These are phyloP conservation scores for Entomortierella lignicola DNA, from an alignment of 192 early-diverging fungal genomes.

Conservation along the genomic window DNA sequence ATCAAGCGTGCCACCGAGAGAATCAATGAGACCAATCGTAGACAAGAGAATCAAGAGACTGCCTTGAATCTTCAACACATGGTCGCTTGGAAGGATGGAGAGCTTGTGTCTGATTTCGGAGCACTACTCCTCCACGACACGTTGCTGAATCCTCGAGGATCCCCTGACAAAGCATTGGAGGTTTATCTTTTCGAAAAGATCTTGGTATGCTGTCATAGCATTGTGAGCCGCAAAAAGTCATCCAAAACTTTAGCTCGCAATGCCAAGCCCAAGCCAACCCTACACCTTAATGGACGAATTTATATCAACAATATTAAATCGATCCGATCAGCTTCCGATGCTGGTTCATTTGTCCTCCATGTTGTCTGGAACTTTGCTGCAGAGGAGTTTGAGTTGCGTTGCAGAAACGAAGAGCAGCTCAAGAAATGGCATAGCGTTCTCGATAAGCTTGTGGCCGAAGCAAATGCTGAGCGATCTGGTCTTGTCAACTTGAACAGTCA, in stretches of 20 bases:
- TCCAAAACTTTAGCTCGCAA: constrained; percentile 50
- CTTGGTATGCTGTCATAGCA: constrained; percentile 94
- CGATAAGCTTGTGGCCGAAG: constrained; percentile 72
- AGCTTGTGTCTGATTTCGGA: constrained; percentile 81
- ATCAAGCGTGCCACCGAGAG: constrained; percentile 88
- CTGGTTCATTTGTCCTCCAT: constrained; percentile 65
- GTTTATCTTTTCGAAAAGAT: constrained; percentile 96
- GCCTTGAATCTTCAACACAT: constrained; percentile 82
- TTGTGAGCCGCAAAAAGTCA: constrained; percentile 57
- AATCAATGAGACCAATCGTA: constrained; percentile 92
- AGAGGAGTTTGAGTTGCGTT: constrained; percentile 87
- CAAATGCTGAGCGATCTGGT: constrained; percentile 44
- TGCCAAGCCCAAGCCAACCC: constrained; percentile 70
- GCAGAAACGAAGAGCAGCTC: constrained; percentile 92
- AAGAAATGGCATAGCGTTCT: constrained; percentile 87
- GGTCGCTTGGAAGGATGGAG: constrained; percentile 94
- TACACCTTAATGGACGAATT: constrained; percentile 90
- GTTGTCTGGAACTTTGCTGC: constrained; percentile 88
- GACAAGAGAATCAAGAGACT: constrained; percentile 84
- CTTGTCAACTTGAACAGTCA: constrained; percentile 26
- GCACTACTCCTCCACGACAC: constrained; percentile 86
- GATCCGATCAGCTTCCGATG: constrained; percentile 35
- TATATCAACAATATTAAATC: constrained; percentile 80
- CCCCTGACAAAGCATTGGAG: constrained; percentile 80
- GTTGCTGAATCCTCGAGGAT: constrained; percentile 85